Evolutionary conservation across 768 basidiomycete genomes (phyloP), one percentile per base, ranked within the genome.

Genomic region (Boletus tomentosulus): DNA sequence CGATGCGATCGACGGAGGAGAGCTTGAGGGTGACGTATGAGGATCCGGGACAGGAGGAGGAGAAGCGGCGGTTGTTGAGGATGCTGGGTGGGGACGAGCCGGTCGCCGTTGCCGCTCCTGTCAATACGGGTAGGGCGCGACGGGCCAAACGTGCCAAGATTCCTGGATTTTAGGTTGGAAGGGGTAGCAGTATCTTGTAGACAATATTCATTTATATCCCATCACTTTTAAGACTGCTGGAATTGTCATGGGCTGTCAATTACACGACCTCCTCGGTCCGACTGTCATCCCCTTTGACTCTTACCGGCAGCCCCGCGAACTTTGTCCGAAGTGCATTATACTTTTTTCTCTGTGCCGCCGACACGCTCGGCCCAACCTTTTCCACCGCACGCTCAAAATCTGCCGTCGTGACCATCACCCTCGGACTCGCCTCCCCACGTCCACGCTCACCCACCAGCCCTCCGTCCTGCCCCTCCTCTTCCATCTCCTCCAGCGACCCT

Each of bases 331-430:
- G 73, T 15, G 80, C 76, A 66, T 92, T 86, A 63, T 98, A 99
- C 71, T 85, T 87, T 64, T 80, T 74, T 66, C 92, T 78, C 76
- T 98, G 95, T 25, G 79, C 78, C 9, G 70, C 74, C 44, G 85
- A 87, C 19, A 98, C 96, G 69, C 92, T 95, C 13, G 94, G 95
- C 44, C 80, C 77, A 13, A 97, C 85, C 71, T 94, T 95, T 30
- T 81, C 81, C 61, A 89, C 68, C 24, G 95, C 95, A 6, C 65
- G 67, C 35, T 67, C 69, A 62, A 99, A 98, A 67, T 99, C 92
- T 2, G 76, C 72, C 34, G 78, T 58, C 15, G 70, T 69, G 11
- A 98, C 86, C 15, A 73, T 9, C 15, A 65, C 54, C 35, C 15
- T 44, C 3, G 9, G 46, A 30, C 33, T 15, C n/a, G 16, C 33